phyloP scores from a whole-genome alignment of 2,329 filamentous ascomycete genomes.

The Neonectria magnoliae region DNA sequence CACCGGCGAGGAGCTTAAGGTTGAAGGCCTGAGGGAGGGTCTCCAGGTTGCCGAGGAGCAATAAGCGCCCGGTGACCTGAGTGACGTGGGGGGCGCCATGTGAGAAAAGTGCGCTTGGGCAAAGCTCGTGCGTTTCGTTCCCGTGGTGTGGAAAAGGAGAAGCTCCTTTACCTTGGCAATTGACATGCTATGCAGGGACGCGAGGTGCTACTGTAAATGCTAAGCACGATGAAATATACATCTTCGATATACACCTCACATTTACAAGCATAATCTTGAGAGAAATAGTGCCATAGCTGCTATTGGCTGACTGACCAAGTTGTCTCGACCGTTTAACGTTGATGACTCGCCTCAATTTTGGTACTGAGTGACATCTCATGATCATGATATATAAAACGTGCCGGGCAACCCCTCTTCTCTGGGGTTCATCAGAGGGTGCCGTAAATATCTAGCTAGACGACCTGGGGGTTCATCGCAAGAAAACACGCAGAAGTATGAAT shows the following conservation, averaged over 20 bases:
- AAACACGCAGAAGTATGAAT: constrained; percentile 24
- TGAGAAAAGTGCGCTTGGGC: constrained; percentile 23
- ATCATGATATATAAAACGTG: constrained; percentile 39
- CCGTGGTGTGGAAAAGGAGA: constrained; percentile 19
- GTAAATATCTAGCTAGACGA: constrained; percentile 39
- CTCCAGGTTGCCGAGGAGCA: constrained; percentile 78
- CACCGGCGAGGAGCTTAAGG: constrained; percentile 84
- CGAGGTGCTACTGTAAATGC: constrained; percentile 33
- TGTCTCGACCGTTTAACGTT: not conserved
- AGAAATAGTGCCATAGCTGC: not conserved
- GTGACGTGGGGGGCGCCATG: constrained; percentile 16
- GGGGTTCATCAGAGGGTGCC: constrained; percentile 17
- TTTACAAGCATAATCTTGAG: constrained; percentile 25
- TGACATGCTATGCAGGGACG: constrained; percentile 19
- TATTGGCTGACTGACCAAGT: not conserved
- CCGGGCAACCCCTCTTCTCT: constrained; percentile 16
- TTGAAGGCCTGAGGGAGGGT: constrained; percentile 86
- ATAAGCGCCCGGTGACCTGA: constrained; percentile 36
- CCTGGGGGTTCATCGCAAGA: constrained; percentile 32
- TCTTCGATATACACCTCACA: constrained; percentile 40
- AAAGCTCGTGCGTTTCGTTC: constrained; percentile 12
- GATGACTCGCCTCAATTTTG: constrained; percentile 26
- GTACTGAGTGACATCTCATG: constrained; percentile 31
- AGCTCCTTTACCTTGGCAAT: constrained; percentile 21
- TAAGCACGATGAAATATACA: constrained; percentile 42